Conservation (phyloP, 2,329 filamentous ascomycete genomes). For the Mycogone perniciosa region DNA sequence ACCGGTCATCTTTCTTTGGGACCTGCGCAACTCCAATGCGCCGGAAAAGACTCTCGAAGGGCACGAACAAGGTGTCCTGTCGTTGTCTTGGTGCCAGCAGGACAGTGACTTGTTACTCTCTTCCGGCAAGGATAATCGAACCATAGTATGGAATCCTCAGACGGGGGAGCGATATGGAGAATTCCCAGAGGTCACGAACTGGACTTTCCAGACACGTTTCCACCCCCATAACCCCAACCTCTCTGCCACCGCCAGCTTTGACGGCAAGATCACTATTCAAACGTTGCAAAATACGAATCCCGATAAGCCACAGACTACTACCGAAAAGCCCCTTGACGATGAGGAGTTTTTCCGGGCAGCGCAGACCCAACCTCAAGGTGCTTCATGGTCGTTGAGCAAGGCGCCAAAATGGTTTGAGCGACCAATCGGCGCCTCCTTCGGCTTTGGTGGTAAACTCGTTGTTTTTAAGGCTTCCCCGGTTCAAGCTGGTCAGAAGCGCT, state of each 20-base stretch:
- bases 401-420: conserved; percentile 87
- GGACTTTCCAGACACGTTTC: conserved; percentile 94
- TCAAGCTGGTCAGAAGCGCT: conserved; percentile 55
- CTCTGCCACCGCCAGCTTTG: conserved; percentile 91
- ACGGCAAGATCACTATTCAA: conserved; percentile 91
- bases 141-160: conserved; percentile 92
- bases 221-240: conserved; percentile 89
- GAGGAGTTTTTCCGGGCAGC: conserved; percentile 97
- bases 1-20: conserved; percentile 87
- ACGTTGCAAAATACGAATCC: conserved; percentile 91
- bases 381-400: conserved; percentile 78
- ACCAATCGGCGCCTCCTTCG: conserved; percentile 82
- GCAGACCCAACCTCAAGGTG: conserved; percentile 82
- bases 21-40: conserved; percentile 90
- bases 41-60: conserved; percentile 82
- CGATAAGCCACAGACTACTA: conserved; percentile 58
- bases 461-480: conserved; percentile 57
- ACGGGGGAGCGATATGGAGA: conserved; percentile 84
- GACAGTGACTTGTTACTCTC: conserved; percentile 86
- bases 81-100: conserved; percentile 90
- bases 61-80: conserved; percentile 92
- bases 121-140: conserved; percentile 93
- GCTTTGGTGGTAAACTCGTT: conserved; percentile 89
- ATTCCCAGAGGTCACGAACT: conserved; percentile 97
- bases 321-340: conserved; percentile 68